These are phyloP conservation scores for Vicia sativa DNA, from an alignment of 306 rosid species.

Conservation along the genomic window DNA sequence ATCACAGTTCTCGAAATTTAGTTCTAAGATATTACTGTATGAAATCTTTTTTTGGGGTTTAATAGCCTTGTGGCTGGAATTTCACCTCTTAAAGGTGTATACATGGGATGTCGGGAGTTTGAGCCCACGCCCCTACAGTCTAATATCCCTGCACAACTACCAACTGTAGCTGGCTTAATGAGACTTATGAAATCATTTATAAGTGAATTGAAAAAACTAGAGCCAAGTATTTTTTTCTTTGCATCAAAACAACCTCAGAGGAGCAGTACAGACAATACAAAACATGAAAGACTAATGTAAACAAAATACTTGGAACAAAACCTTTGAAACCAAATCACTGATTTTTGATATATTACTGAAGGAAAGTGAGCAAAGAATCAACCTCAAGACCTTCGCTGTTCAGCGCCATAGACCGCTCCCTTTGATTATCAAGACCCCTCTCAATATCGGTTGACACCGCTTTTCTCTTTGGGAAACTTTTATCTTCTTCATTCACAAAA, in stretches of 20 bases:
- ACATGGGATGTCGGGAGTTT: too few relatives aligned
- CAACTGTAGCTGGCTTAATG: too few relatives aligned
- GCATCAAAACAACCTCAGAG: background rate
- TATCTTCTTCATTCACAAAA: conserved; percentile 55
- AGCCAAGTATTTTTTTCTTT: background rate
- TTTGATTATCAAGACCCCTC: conserved; percentile 77
- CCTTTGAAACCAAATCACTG: conserved; percentile 2
- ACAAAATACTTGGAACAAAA: conserved; percentile 25
- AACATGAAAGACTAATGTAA: conserved; percentile 10
- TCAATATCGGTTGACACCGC: conserved; percentile 73
- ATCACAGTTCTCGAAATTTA: too few relatives aligned
- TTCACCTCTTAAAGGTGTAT: too few relatives aligned
- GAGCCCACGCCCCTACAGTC: too few relatives aligned
- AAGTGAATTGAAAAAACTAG: too few relatives aligned
- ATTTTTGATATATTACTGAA: conserved; percentile 29
- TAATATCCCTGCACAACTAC: too few relatives aligned
- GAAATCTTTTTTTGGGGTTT: too few relatives aligned
- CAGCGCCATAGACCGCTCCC: conserved; percentile 87
- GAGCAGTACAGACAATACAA: conserved; percentile 18
- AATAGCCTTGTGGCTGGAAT: too few relatives aligned
- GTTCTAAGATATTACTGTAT: too few relatives aligned
- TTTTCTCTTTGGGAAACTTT: conserved; percentile 60
- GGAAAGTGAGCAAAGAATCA: conserved; percentile 34
- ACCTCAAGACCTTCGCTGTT: conserved; percentile 99
- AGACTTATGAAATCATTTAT: too few relatives aligned